Base-by-base conservation (phyloP, 78 protist species). In the Chrysochromulina parva region DNA sequence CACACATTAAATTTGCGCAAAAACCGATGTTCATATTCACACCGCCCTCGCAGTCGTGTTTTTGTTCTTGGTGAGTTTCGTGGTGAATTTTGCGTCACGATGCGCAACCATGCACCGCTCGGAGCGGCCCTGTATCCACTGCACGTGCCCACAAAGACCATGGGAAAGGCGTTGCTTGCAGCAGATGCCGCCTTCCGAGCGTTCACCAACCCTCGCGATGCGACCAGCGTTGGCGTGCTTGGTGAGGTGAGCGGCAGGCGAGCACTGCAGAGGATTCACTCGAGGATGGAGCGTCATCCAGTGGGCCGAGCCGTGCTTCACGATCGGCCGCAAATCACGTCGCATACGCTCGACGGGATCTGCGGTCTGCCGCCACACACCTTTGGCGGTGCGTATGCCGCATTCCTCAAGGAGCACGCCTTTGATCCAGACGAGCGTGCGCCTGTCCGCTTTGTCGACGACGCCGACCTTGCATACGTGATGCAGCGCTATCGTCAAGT, bases 401-500 rank as follows among this genome's bases (percentile, higher is more conserved):
- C 54, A 6, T 95, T 65, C n/a, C 88, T 95, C 89, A 78, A 48
- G 4, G 52, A 11, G 10, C 91, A 94, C 53, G 93, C 85, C 16
- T 95, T 85, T 17, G 22, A 57, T 10, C 90, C 96, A 1, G 91
- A 92, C 69, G 97, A 95, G 38, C 59, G 97, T 26, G 47, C 96
- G 28, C 62, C 76, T 0, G 97, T 95, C 22, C 52, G 87, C 16
- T 94, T 95, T 73, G 88, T 95, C 28, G 97, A 95, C 55, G 95
- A 95, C 28, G 94, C 69, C 2, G 97, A 95, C 60, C 94, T 94
- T 14, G 96, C 96, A 1, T 95, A 95, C 78, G 96, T 95, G 9
- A 96, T 95, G 96, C 88, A 55, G 62, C 65, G 97, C 5, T 96
- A 95, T 69, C 53, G 97, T 1, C 59, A 50, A 24, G 55, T 74